These are phyloP conservation scores for Chalaropsis thielavioides DNA, from an alignment of 2,329 filamentous ascomycete genomes.

Conservation along the genomic window DNA sequence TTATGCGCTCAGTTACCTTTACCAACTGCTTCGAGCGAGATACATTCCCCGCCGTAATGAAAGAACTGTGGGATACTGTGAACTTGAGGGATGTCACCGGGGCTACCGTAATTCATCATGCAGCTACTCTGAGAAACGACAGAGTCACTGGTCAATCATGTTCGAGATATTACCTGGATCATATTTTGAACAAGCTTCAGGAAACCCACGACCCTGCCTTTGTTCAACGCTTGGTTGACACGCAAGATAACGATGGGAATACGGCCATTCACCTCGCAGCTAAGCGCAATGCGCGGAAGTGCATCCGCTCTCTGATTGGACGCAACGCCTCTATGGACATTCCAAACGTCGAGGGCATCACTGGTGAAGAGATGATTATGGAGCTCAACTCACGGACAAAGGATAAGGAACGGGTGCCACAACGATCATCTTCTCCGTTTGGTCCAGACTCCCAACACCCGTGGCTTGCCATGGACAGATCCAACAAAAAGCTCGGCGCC, in stretches of 20 bases:
- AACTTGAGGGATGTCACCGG: conserved; percentile 65
- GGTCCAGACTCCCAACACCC: conserved; percentile 46
- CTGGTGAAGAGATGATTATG: conserved; percentile 72
- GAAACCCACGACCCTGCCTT: conserved; percentile 62
- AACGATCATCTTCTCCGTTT: conserved; percentile 63
- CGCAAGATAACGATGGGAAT: conserved; percentile 74
- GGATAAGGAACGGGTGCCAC: conserved; percentile 44
- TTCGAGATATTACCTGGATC: conserved; percentile 85
- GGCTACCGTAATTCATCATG: conserved; percentile 86
- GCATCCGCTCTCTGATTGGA: conserved; percentile 62
- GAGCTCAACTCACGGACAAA: conserved; percentile 55
- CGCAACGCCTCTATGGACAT: conserved; percentile 75
- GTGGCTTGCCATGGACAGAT: conserved; percentile 17
- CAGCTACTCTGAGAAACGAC: conserved; percentile 72
- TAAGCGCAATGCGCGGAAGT: conserved; percentile 75
- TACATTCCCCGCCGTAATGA: conserved; percentile 72
- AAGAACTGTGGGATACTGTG: conserved; percentile 69
- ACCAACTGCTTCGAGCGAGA: conserved; percentile 94
- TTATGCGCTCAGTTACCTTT: conserved; percentile 90
- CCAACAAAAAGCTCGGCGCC: conserved; percentile 29
- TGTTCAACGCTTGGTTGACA: conserved; percentile 65
- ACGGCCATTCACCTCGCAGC: conserved; percentile 66
- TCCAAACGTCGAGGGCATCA: conserved; percentile 64
- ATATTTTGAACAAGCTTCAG: conserved; percentile 72
- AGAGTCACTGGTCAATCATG: conserved; percentile 72